Evolutionary conservation across 345 rosid genomes (phyloP).

Genomic region (Sonneratia caseolaris): DNA sequence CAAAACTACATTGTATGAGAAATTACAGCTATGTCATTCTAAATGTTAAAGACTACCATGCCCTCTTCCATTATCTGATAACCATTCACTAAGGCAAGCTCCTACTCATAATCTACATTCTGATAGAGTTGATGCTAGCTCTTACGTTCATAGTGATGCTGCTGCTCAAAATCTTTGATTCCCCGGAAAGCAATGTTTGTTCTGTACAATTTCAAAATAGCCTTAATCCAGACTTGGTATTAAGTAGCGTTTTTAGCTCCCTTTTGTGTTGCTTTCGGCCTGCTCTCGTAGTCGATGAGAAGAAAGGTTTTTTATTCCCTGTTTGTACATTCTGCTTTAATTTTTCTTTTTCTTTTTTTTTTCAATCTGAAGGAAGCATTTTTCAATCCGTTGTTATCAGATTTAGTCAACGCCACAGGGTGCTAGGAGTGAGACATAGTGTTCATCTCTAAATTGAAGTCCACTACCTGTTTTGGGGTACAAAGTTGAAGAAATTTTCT

Average conservation of each 20-base stretch:
- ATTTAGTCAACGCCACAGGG: not conserved
- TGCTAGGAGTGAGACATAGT: not conserved
- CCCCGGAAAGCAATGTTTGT: not conserved
- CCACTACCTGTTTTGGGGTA: not conserved
- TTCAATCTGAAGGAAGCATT: too few species aligned
- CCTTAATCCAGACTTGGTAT: not conserved
- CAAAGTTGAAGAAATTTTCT: not conserved
- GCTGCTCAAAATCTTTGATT: not conserved
- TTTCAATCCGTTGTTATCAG: not conserved
- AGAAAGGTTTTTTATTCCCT: not conserved
- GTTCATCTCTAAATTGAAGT: not conserved
- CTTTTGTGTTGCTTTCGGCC: not conserved
- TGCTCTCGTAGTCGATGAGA: not conserved
- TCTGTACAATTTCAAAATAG: not conserved
- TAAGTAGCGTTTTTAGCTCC: not conserved
- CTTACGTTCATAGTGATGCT: not conserved
- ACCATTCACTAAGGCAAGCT: not conserved
- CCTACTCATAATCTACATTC: too few species aligned
- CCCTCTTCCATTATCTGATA: too few species aligned
- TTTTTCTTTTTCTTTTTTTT: too few species aligned
- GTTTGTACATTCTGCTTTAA: not conserved
- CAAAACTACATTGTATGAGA: too few species aligned
- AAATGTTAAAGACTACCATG: too few species aligned
- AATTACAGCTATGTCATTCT: too few species aligned
- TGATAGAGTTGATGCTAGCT: too few species aligned